These are phyloP conservation scores for Bauhinia variegata DNA, from an alignment of 306 rosid species.

Conservation along the genomic window DNA sequence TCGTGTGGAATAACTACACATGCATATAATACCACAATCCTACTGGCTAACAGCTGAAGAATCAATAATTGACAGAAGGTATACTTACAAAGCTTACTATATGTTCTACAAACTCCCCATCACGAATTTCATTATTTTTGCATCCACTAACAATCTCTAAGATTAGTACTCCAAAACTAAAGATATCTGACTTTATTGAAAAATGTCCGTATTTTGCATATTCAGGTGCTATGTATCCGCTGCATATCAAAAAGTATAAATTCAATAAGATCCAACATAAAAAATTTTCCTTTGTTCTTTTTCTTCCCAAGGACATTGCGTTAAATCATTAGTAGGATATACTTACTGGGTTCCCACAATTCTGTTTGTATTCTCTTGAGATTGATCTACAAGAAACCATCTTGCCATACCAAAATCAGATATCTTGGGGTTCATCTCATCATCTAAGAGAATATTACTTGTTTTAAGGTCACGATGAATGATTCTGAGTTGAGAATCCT, in stretches of 20 bases:
- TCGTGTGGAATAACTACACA: neutral
- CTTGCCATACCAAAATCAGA: constrained; percentile 42
- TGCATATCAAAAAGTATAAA: neutral
- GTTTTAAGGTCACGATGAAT: constrained; percentile 46
- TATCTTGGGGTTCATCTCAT: constrained; percentile 33
- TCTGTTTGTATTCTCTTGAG: constrained; percentile 9
- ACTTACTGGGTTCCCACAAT: constrained; percentile 38
- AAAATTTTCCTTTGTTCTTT: neutral
- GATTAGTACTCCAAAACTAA: constrained; percentile 36
- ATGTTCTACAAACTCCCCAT: neutral
- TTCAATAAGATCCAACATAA: too few species aligned
- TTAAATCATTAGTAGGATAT: neutral
- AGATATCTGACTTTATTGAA: constrained; percentile 34
- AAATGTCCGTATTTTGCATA: constrained; percentile 29
- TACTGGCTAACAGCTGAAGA: neutral
- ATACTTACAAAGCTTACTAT: constrained; percentile 21
- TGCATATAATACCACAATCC: neutral
- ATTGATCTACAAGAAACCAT: constrained; percentile 16
- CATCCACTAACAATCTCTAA: constrained; percentile 29
- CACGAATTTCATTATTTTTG: neutral
- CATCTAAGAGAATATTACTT: constrained; percentile 39
- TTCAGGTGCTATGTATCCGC: constrained; percentile 47
- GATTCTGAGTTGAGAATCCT: constrained; percentile 32
- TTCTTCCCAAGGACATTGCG: neutral
- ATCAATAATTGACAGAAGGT: too few species aligned